Conservation (phyloP, 129 eudicot species). For the Lactuca saligna region DNA sequence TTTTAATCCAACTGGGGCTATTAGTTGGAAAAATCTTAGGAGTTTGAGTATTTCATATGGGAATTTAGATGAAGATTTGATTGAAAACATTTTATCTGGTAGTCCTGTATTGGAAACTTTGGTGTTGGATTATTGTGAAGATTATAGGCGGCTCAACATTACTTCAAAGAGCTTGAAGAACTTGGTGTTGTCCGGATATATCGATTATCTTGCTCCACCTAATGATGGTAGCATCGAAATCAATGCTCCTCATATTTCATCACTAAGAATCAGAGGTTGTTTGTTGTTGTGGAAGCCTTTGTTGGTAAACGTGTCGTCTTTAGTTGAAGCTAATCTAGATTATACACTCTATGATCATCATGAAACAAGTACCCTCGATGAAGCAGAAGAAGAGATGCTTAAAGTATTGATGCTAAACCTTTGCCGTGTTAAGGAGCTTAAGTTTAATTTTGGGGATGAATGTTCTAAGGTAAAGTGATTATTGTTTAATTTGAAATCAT, state of each 20-base stretch:
- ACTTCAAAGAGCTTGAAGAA: constrained; percentile 22
- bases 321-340: constrained; percentile 19
- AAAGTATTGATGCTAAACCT: constrained; percentile 17
- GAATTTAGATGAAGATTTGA: constrained; percentile 24
- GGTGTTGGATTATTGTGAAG: constrained; percentile 15
- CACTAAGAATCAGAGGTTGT: constrained; percentile 9
- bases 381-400: constrained; percentile 30
- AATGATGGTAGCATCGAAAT: constrained; percentile 11
- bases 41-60: constrained; percentile 8
- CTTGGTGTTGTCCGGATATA: constrained; percentile 16
- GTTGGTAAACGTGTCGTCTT: constrained; percentile 19
- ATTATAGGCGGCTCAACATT: constrained; percentile 15
- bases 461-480: constrained; percentile 7
- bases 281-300: constrained; percentile 12
- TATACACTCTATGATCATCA: background rate
- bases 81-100: constrained; percentile 26
- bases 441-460: background rate
- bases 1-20: constrained; percentile 12
- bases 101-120: constrained; percentile 26
- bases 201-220: background rate
- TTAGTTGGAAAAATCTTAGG: constrained; percentile 28
- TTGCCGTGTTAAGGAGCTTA: constrained; percentile 25
- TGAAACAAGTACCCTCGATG: background rate
- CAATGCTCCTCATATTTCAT: constrained; percentile 27
- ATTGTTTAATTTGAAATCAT: background rate